Conservation (phyloP, 2,329 filamentous ascomycete genomes). For the Chrysosporium queenslandicum region DNA sequence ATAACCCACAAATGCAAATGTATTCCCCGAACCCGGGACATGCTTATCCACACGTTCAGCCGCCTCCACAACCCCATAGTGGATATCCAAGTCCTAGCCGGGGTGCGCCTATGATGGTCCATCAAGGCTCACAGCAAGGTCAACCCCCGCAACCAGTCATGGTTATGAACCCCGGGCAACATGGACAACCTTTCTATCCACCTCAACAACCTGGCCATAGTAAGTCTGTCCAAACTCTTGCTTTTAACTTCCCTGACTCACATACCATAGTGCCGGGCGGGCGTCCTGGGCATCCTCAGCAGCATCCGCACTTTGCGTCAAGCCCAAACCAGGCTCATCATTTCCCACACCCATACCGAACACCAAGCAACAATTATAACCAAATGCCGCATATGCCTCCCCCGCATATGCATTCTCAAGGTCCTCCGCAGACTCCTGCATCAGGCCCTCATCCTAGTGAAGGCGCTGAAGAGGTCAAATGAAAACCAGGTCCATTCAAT, state of each 20-base stretch:
- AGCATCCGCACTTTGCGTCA: slow-evolving; percentile 53
- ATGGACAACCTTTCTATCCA: slow-evolving; percentile 62
- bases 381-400: slow-evolving; percentile 41
- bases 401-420: slow-evolving; percentile 28
- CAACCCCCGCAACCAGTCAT: slow-evolving; percentile 59
- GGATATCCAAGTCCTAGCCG: slow-evolving; percentile 85
- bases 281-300: slow-evolving; percentile 49
- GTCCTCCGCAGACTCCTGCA: slow-evolving; percentile 22
- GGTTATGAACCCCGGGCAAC: slow-evolving; percentile 65
- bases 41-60: slow-evolving; percentile 48
- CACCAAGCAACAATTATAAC: slow-evolving; percentile 46
- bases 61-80: slow-evolving; percentile 48
- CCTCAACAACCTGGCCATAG: slow-evolving; percentile 63
- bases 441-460: slow-evolving; percentile 35
- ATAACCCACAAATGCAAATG: slow-evolving; percentile 66
- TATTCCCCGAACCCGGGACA: slow-evolving; percentile 67
- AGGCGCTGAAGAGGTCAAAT: slow-evolving; percentile 42
- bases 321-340: slow-evolving; percentile 57
- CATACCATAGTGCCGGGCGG: slow-evolving; percentile 46
- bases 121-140: slow-evolving; percentile 86
- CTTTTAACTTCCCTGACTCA: slow-evolving; percentile 31
- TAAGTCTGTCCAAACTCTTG: slow-evolving; percentile 40
- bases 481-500: slow-evolving; percentile 21
- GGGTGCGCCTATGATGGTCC: slow-evolving; percentile 84
- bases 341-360: slow-evolving; percentile 49